These are phyloP conservation scores for Plasmopara viticola DNA, from an alignment of 352 stramenopile species.

Conservation along the genomic window DNA sequence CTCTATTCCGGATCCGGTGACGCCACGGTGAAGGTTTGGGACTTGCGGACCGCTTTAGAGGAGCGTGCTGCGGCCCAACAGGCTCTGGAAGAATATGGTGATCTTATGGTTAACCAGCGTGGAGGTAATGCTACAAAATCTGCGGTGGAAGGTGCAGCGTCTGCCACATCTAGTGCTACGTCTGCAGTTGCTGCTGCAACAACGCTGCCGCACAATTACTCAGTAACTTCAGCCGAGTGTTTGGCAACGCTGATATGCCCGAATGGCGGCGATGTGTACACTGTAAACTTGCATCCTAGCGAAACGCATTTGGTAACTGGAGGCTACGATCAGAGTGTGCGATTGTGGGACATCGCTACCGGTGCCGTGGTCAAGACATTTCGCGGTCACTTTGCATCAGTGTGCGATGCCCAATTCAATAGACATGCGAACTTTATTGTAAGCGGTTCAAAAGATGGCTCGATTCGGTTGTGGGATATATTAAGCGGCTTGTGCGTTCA, in stretches of 20 bases:
- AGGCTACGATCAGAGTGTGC: slow-evolving; percentile 84
- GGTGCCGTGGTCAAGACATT: slow-evolving; percentile 72
- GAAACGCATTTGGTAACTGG: slow-evolving; percentile 84
- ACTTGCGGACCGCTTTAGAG: slow-evolving; percentile 53
- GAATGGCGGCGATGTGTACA: slow-evolving; percentile 73
- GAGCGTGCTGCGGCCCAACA: slow-evolving; percentile 34
- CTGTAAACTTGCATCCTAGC: slow-evolving; percentile 76
- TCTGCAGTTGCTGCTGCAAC: slow-evolving; percentile 17
- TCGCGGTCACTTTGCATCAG: slow-evolving; percentile 65
- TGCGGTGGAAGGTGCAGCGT: slow-evolving; percentile 9
- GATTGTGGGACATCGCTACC: slow-evolving; percentile 78
- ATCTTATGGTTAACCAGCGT: slow-evolving; percentile 25
- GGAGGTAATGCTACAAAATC: slow-evolving; percentile 28
- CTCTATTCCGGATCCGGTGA: slow-evolving; percentile 79
- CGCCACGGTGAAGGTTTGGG: slow-evolving; percentile 82
- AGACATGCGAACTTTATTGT: slow-evolving; percentile 82
- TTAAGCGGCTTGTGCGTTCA: slow-evolving; percentile 83
- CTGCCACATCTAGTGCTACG: slow-evolving; percentile 10
- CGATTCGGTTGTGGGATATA: slow-evolving; percentile 84
- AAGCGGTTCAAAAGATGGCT: slow-evolving; percentile 81
- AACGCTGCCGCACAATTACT: slow-evolving; percentile 30
- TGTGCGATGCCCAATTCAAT: slow-evolving; percentile 87
- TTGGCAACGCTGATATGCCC: slow-evolving; percentile 47
- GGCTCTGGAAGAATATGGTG: slow-evolving; percentile 29
- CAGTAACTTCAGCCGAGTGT: slow-evolving; percentile 39